A percentile compares a stretch with the other conserved stretches of the same genome.
These are phyloP conservation scores for Macrolepiota albuminosa DNA, from an alignment of 768 basidiomycete species.

Conservation along the genomic window DNA sequence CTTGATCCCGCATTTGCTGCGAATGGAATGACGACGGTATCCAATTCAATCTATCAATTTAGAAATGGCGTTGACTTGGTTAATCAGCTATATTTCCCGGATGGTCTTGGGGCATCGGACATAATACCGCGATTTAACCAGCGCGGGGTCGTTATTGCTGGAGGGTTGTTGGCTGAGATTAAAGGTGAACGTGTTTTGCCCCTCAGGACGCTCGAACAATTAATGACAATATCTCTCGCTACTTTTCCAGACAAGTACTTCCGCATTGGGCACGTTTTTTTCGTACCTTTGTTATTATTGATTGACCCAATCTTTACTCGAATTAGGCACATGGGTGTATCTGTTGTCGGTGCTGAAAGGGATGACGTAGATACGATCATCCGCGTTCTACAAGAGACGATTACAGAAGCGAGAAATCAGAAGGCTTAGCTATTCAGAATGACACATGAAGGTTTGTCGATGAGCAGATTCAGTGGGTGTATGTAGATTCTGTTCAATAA, in stretches of 20 bases:
- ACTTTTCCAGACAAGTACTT: slow-evolving; percentile 72
- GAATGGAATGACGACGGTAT: slow-evolving; percentile 92
- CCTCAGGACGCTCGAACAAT: neutral
- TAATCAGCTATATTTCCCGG: slow-evolving; percentile 70
- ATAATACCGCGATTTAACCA: slow-evolving; percentile 70
- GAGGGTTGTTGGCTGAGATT: slow-evolving; percentile 78
- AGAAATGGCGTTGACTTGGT: slow-evolving; percentile 1
- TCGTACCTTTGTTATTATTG: neutral
- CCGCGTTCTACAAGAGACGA: slow-evolving; percentile 53
- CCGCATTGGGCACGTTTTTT: slow-evolving; percentile 66
- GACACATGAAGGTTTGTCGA: neutral
- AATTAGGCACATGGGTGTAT: slow-evolving; percentile 82
- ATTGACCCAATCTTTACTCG: neutral
- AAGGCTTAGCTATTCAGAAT: slow-evolving; percentile 16
- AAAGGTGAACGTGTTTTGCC: slow-evolving; percentile 49
- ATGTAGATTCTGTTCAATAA: neutral
- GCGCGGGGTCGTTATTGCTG: slow-evolving; percentile 78
- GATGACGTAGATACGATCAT: slow-evolving; percentile 77
- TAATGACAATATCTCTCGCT: neutral
- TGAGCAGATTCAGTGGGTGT: neutral
- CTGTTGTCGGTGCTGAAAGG: slow-evolving; percentile 65
- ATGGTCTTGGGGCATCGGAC: slow-evolving; percentile 72
- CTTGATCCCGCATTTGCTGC: slow-evolving; percentile 59
- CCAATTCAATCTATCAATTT: slow-evolving; percentile 11
- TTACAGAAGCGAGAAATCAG: slow-evolving; percentile 36